Evolutionary conservation across 1,284 basidiomycete genomes (phyloP), one percentile per base, ranked within the genome.

Genomic region (Malassezia yamatoensis): DNA sequence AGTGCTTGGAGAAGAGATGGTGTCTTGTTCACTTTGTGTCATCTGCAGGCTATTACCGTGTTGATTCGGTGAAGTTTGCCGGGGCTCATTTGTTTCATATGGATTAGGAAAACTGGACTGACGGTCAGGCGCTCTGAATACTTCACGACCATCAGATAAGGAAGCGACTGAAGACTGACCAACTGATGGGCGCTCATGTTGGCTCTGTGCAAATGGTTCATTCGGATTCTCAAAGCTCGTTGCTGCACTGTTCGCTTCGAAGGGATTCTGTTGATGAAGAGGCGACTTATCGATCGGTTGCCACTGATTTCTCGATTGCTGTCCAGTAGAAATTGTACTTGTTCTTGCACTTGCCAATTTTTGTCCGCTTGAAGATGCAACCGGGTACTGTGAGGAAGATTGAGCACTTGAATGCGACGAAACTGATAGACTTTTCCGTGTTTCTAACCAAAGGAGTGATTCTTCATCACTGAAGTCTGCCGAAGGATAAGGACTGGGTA

Each of bases 381-480:
- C 43, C 15, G 24, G 9, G 2, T 24, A 5, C 8, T 13, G 43
- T 34, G 43, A 6, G 33, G 29, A 13, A 4, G 45, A 18, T 32
- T 20, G 5, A 18, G 41, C 41, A 15, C 41, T 41, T 10, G 39
- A 41, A 21, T 16, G 29, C n/a, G 45, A 13, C 16, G 36, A 24
- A 1, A 20, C 47, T 8, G 35, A 13, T 18, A 16, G 24, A 29
- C 33, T 29, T 35, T 34, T 29, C 10, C 16, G 8, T 18, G 45
- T 21, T 13, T 18, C 33, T 44, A 57, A 51, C 54, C 54, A 57
- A 39, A 57, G 43, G 20, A 57, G 54, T 35, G 49, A 37, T 21
- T 57, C 54, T 33, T 47, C 21, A 8, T 33, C 33, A 13, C 44
- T 43, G 4, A 11, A 18, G 36, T 46, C 24, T 5, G n/a, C 32